Percentiles rank a stretch among this genome's conserved stretches.
Evolutionary conservation across 169 alveolate species (phyloP).

Genomic region (Eimeria brunetti): DNA sequence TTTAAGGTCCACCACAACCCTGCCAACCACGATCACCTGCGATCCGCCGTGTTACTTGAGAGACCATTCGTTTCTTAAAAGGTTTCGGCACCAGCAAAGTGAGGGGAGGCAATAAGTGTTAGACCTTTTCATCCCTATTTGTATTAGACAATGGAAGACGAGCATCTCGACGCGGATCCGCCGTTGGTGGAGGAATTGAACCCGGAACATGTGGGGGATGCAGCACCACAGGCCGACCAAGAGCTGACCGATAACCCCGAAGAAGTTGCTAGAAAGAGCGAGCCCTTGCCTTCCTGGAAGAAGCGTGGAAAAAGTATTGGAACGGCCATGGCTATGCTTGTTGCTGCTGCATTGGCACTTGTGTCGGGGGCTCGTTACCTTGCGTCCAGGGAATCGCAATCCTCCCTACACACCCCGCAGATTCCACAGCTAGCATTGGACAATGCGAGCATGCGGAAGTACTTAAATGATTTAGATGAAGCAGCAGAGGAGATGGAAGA

Average conservation of each 20-base stretch:
- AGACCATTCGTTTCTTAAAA: background rate
- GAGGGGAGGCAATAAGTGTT: background rate
- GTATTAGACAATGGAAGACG: background rate
- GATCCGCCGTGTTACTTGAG: background rate
- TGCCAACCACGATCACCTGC: background rate
- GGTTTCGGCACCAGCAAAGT: background rate
- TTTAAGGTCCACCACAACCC: background rate
- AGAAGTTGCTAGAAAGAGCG: background rate
- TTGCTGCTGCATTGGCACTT: background rate
- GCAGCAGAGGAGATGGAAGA: background rate
- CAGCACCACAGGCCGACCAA: background rate
- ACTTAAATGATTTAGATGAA: background rate
- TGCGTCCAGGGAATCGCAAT: background rate
- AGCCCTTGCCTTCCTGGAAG: background rate
- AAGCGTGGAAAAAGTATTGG: background rate
- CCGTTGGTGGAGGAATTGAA: background rate
- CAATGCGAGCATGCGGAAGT: background rate
- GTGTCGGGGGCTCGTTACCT: background rate
- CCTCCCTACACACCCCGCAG: background rate
- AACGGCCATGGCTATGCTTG: background rate
- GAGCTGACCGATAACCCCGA: background rate
- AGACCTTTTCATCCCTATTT: background rate
- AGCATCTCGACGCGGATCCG: no score
- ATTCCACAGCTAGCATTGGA: background rate
- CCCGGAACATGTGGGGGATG: background rate